Base-by-base conservation (phyloP, 2,329 filamentous ascomycete species). In the Fusarium sp. region DNA sequence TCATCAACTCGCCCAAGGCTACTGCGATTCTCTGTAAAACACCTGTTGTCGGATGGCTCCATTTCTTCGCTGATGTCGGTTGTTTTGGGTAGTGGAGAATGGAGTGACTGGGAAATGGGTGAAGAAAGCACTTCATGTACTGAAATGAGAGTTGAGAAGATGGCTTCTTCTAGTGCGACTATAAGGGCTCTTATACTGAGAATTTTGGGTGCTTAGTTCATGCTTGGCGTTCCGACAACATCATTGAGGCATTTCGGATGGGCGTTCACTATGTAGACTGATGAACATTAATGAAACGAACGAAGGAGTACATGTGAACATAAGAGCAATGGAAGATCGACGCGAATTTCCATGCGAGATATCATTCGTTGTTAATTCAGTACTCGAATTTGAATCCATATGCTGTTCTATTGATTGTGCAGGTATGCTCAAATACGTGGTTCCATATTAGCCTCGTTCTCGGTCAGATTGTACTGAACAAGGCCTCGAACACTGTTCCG, bases 331-430 rank as follows among this genome's bases (percentile, higher is more conserved):
- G 4, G 8, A 3, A 22, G 45, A 5, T 22, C 5, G 9, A 8
- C 9, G 9, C 6, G 6, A 3, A 15, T 8, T 22, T 8, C 0
- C 1, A 11, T 5, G 13, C 4, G 6, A 28, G 4, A 8, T 0
- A 22, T 22, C 0, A 48, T 28, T 11, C 6, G 1, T 22, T 13
- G 3, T 11, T 15, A 11, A 2, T 6, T 26, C 20, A 48, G 20
- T 22, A 11, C 18, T 22, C 6, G 10, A 5, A 8, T 15, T 22
- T 15, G 1, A 30, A 22, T 5, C 6, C 1, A 8, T 11, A 0
- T 22, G 20, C 20, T 30, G 20, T 48, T 34, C 18, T 11, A 5
- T 15, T 15, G 9, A 10, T 47, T 22, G 0, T 11, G 9, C 4
- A 22, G 9, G 14, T 15, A 45, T 26, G 2, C 26, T 22, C 6